Evolutionary conservation across 371 early-diverging fungal species (phyloP).

Genomic region (Pancytospora philotis): DNA sequence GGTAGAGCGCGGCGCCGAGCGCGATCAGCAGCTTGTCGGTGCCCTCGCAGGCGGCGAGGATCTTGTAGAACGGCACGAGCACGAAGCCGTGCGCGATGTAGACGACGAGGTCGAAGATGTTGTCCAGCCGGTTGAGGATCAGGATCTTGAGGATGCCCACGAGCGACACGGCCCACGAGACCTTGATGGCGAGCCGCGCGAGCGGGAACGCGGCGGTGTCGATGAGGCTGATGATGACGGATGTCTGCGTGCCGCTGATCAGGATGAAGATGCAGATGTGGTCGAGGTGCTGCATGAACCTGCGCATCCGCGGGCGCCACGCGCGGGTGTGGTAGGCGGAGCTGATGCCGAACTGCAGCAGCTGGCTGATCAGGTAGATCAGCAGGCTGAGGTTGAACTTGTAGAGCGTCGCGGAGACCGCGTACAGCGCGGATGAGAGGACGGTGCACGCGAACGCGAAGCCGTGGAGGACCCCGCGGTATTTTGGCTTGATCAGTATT

Average conservation of each 20-base stretch:
- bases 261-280: conserved; percentile 60
- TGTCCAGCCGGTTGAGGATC: conserved; percentile 37
- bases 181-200: conserved; percentile 14
- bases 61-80: conserved; percentile 48
- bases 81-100: conserved; percentile 58
- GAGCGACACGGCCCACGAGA: conserved; percentile 55
- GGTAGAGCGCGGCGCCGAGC: conserved; percentile 56
- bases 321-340: conserved; percentile 52
- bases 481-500: neutral
- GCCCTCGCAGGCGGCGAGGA: conserved; percentile 14
- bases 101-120: conserved; percentile 51
- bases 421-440: conserved; percentile 6
- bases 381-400: conserved; percentile 21
- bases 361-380: conserved; percentile 52
- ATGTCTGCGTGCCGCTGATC: conserved; percentile 60
- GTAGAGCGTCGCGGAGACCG: conserved; percentile 10
- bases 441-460: conserved; percentile 52
- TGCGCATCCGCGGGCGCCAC: conserved; percentile 40
- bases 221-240: conserved; percentile 34
- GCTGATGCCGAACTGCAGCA: conserved; percentile 58
- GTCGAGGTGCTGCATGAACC: conserved; percentile 49
- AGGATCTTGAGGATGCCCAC: conserved; percentile 54
- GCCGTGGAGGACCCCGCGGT: conserved; percentile 54
- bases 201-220: conserved; percentile 10
- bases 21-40: conserved; percentile 37